These are phyloP conservation scores for Mycosphaerella arachidis DNA, from an alignment of 2,329 filamentous ascomycete genomes.

Conservation along the genomic window DNA sequence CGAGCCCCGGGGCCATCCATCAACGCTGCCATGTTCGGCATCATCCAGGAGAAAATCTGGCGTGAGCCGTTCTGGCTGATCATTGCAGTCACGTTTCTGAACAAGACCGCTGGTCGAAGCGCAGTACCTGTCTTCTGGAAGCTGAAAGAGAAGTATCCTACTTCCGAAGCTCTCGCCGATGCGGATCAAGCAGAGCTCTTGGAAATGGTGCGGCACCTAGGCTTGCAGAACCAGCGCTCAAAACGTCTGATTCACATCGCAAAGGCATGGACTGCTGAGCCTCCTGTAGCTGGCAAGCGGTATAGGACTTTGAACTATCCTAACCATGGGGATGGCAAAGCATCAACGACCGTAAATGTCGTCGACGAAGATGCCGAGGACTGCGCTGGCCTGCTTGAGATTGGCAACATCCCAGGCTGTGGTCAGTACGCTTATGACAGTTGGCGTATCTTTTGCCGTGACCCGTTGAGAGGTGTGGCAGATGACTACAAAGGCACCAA, in stretches of 20 bases:
- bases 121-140: conserved; percentile 72
- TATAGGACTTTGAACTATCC: conserved; percentile 57
- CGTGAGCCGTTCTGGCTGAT: conserved; percentile 74
- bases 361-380: conserved; percentile 44
- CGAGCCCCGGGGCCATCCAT: conserved; percentile 62
- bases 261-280: conserved; percentile 59
- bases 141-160: conserved; percentile 65
- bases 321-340: conserved; percentile 44
- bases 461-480: conserved; percentile 64
- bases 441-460: conserved; percentile 90
- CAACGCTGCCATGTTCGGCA: conserved; percentile 60
- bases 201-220: conserved; percentile 63
- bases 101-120: conserved; percentile 67
- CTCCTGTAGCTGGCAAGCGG: conserved; percentile 56
- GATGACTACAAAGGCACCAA: conserved; percentile 61
- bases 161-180: conserved; percentile 56
- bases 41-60: conserved; percentile 78
- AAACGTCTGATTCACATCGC: conserved; percentile 66
- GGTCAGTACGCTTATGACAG: conserved; percentile 81
- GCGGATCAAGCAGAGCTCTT: conserved; percentile 56
- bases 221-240: conserved; percentile 65
- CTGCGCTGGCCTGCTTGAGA: conserved; percentile 65
- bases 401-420: conserved; percentile 73
- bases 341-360: conserved; percentile 41
- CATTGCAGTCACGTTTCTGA: conserved; percentile 78